A percentile compares a stretch with the other conserved stretches of the same genome.
Evolutionary conservation across 2,329 filamentous ascomycete genomes (phyloP).

Genomic region (Ophiocordyceps robertsii): DNA sequence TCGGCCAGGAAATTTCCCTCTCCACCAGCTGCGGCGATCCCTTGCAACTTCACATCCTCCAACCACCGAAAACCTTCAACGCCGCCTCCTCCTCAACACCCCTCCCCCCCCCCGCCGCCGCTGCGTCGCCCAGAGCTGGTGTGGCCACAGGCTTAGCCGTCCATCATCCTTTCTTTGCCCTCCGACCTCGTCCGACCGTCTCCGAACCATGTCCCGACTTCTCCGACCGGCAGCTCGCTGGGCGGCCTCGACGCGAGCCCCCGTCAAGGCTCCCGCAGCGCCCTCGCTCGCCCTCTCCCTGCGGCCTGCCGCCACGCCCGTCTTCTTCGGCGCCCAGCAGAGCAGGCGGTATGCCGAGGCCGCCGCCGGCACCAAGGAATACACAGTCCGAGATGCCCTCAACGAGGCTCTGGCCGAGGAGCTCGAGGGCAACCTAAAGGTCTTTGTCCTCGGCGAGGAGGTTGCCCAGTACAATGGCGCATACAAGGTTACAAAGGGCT

Average conservation of each 20-base stretch:
- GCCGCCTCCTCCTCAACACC: neutral
- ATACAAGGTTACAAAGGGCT: slow-evolving; percentile 98
- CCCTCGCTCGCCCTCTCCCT: slow-evolving; percentile 17
- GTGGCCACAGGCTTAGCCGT: slow-evolving; percentile 4
- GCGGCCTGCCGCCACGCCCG: slow-evolving; percentile 13
- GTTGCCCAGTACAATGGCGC: slow-evolving; percentile 99
- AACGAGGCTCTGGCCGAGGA: slow-evolving; percentile 98
- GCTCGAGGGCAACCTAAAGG: slow-evolving; percentile 86
- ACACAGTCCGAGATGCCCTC: slow-evolving; percentile 91
- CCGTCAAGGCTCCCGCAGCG: slow-evolving; percentile 18
- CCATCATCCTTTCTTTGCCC: neutral
- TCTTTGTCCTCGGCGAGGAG: slow-evolving; percentile 94
- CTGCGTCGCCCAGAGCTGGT: slow-evolving; percentile 5
- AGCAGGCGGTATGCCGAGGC: slow-evolving; percentile 42
- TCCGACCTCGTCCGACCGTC: neutral
- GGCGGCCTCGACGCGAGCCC: slow-evolving; percentile 28
- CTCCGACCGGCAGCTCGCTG: slow-evolving; percentile 36
- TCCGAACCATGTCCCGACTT: slow-evolving; percentile 32
- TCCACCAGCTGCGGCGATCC: slow-evolving; percentile 1
- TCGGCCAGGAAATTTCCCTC: slow-evolving; percentile 8
- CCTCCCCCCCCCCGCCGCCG: neutral
- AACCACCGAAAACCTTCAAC: neutral
- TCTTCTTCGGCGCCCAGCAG: slow-evolving; percentile 29
- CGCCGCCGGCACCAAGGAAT: slow-evolving; percentile 62
- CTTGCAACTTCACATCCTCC: neutral